A percentile compares a stretch with the other conserved stretches of the same genome.
Evolutionary conservation across 371 early-diverging fungal genomes (phyloP).

Genomic region (Globomyces sp.): DNA sequence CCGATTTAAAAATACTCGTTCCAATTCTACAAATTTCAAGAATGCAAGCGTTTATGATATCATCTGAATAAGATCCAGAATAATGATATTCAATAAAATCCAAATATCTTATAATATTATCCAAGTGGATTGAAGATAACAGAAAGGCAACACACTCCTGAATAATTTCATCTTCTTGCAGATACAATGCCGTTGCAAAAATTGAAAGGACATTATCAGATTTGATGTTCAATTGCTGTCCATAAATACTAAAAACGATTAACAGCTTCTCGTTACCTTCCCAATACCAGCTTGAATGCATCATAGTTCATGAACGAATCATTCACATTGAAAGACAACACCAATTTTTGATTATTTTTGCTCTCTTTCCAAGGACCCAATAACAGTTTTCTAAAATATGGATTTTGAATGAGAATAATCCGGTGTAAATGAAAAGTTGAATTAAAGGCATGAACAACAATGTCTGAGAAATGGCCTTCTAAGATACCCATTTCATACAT

Average conservation of each 20-base stretch:
- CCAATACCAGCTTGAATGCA: neutral
- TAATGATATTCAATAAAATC: neutral
- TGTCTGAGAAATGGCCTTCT: constrained; percentile 19
- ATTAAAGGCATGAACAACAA: constrained; percentile 19
- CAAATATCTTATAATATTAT: constrained; percentile 4
- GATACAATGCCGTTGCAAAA: neutral
- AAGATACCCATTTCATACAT: constrained; percentile 9
- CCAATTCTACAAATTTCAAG: neutral
- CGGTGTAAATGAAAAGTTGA: constrained; percentile 14
- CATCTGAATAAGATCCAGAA: constrained; percentile 7
- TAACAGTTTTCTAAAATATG: constrained; percentile 16
- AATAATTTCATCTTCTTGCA: neutral
- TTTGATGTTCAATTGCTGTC: neutral
- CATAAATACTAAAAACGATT: neutral
- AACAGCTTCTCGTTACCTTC: neutral
- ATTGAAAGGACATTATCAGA: constrained; percentile 6
- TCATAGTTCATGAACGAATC: neutral
- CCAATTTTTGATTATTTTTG: neutral
- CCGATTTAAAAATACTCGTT: neutral
- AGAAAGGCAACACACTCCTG: constrained; percentile 3
- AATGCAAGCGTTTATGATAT: constrained; percentile 4
- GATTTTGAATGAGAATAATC: constrained; percentile 20
- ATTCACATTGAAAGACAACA: neutral
- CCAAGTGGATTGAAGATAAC: neutral
- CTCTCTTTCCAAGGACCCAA: constrained; percentile 9